Conservation (phyloP, 2,329 filamentous ascomycete species). For the Trichoderma sp. region DNA sequence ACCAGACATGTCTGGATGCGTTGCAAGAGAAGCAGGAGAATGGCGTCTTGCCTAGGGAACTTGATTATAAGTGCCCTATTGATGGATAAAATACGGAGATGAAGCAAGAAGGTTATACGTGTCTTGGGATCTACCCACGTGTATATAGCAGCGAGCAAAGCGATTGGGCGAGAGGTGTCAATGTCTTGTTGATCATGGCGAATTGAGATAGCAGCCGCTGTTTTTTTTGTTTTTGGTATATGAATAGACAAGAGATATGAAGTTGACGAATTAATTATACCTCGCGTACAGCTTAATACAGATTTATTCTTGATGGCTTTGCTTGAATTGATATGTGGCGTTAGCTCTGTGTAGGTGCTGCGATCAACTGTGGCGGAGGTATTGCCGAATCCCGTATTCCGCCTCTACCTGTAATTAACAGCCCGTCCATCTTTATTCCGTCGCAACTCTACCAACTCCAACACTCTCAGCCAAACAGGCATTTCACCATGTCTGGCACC, state of each 20-base stretch:
- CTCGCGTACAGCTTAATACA: too few relatives aligned
- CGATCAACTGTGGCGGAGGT: neutral
- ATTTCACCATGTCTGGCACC: conserved; percentile 31
- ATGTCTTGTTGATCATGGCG: neutral
- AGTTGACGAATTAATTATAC: neutral
- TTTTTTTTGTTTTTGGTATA: neutral
- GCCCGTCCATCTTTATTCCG: neutral
- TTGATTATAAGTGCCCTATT: conserved; percentile 56
- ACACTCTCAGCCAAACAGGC: neutral
- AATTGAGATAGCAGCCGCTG: neutral
- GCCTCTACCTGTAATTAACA: neutral
- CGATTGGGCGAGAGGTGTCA: neutral
- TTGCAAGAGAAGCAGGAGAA: conserved; percentile 54
- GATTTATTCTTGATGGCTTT: neutral
- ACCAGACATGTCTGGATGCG: conserved; percentile 66
- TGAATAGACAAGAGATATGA: conserved; percentile 8
- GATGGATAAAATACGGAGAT: conserved; percentile 39
- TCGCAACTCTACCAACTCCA: neutral
- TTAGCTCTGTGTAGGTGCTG: neutral
- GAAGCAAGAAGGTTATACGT: neutral
- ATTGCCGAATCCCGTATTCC: neutral
- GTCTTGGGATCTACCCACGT: neutral
- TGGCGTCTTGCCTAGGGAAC: conserved; percentile 46
- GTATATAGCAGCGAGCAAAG: conserved; percentile 5
- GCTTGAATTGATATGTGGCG: neutral